Conservation (phyloP, 257 asterid genomes). For the Solanum sejunctum region DNA sequence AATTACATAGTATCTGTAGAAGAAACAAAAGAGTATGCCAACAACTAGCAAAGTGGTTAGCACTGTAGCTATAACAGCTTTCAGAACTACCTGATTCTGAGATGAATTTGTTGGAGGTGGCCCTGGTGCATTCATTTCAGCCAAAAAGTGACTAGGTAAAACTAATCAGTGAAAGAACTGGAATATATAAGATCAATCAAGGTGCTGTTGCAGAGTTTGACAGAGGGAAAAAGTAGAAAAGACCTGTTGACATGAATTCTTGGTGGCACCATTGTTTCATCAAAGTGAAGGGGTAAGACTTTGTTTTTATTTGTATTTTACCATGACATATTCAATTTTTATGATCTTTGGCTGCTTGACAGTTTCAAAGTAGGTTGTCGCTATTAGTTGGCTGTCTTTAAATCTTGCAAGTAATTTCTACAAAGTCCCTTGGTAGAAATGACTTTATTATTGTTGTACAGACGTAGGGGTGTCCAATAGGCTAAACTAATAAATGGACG, state of each 20-base stretch:
- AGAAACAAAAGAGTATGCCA: constrained; percentile 22
- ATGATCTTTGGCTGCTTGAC: neutral
- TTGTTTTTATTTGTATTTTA: neutral
- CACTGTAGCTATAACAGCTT: constrained; percentile 41
- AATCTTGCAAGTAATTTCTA: neutral
- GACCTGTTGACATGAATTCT: neutral
- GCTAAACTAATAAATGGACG: neutral
- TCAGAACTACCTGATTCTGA: constrained; percentile 15
- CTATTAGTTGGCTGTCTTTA: neutral
- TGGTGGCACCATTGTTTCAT: neutral
- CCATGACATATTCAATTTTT: neutral
- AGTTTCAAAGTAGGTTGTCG: constrained; percentile 9
- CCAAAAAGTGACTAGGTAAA: neutral
- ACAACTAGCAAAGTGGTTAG: constrained; percentile 21
- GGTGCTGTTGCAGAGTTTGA: neutral
- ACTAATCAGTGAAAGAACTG: neutral
- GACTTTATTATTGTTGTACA: neutral
- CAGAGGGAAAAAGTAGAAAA: neutral
- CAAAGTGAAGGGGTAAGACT: neutral
- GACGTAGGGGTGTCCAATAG: neutral
- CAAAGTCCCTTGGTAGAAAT: neutral
- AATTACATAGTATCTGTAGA: constrained; percentile 15
- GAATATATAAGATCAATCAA: neutral
- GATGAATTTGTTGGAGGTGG: constrained; percentile 10
- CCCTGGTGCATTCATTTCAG: neutral